These are phyloP conservation scores for Tremella fuciformis DNA, from an alignment of 768 basidiomycete genomes.

Conservation along the genomic window DNA sequence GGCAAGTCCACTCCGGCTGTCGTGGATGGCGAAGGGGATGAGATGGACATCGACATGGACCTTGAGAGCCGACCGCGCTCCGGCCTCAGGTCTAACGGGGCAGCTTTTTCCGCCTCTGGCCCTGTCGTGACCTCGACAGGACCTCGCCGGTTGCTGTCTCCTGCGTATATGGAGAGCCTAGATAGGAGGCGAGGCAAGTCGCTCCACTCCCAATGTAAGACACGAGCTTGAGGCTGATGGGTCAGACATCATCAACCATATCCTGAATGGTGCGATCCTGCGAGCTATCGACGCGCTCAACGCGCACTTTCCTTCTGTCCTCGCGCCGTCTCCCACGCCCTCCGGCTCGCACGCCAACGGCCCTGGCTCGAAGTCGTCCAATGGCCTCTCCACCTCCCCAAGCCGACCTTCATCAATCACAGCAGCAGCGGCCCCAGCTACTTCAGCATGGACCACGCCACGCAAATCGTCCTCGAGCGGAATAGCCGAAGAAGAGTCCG, in stretches of 20 bases:
- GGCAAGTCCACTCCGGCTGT: not conserved
- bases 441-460: no score
- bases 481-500: no score
- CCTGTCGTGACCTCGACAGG: no score
- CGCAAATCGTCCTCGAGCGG: no score
- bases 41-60: slow-evolving; percentile 24
- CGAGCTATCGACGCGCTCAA: slow-evolving; percentile 68
- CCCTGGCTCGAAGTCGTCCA: not conserved
- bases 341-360: slow-evolving; percentile 4
- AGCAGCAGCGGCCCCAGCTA: not conserved
- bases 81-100: no score
- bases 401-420: not conserved
- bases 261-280: slow-evolving; percentile 73
- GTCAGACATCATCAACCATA: slow-evolving; percentile 66
- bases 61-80: not conserved
- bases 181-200: slow-evolving; percentile 4
- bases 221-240: not conserved
- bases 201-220: no score
- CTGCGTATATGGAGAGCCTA: no score
- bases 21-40: no score
- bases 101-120: no score
- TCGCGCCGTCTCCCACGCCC: slow-evolving; percentile 47
- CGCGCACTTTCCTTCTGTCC: slow-evolving; percentile 70
- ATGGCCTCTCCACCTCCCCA: not conserved
- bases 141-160: no score